phyloP scores from a whole-genome alignment of 1,284 basidiomycete genomes.

The Mycena sp. region DNA sequence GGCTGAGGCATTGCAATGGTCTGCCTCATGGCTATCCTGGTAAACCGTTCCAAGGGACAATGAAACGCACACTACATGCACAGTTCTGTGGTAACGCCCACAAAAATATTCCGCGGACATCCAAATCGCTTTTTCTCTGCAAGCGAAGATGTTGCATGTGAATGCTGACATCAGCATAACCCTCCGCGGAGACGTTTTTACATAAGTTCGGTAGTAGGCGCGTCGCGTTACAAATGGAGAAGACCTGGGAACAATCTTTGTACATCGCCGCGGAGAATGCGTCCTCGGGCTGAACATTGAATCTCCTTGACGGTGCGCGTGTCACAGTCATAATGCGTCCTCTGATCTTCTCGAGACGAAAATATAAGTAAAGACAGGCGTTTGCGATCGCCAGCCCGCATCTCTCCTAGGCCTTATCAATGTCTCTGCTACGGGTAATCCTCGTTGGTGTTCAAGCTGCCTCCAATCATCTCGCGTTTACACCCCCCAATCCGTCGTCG shows the following conservation, averaged over 20 bases:
- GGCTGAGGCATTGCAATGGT: too few relatives aligned
- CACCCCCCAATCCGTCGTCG: conserved; percentile 67
- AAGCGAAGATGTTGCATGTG: too few relatives aligned
- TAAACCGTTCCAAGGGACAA: too few relatives aligned
- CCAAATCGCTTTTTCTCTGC: too few relatives aligned
- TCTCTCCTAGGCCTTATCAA: background rate
- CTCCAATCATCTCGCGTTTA: conserved; percentile 62
- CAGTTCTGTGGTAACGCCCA: too few relatives aligned
- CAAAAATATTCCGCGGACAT: background rate
- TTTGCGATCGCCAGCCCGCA: background rate
- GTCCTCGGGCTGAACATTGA: conserved; percentile 1
- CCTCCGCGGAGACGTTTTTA: too few relatives aligned
- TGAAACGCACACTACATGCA: too few relatives aligned
- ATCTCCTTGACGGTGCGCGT: background rate
- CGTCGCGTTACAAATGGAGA: conserved; percentile 1
- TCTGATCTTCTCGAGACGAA: conserved; percentile 13
- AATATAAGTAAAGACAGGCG: conserved; percentile 22
- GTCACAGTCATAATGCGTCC: conserved; percentile 1
- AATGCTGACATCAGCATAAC: too few relatives aligned
- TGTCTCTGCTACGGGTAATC: background rate
- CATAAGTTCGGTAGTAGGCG: background rate
- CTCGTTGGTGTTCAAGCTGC: conserved; percentile 60
- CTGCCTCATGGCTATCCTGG: too few relatives aligned
- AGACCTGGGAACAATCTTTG: background rate
- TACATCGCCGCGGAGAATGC: background rate